Evolutionary conservation across 2,329 filamentous ascomycete genomes (phyloP), one percentile per base, ranked within the genome.

Genomic region (Trichoderma asperellum): DNA sequence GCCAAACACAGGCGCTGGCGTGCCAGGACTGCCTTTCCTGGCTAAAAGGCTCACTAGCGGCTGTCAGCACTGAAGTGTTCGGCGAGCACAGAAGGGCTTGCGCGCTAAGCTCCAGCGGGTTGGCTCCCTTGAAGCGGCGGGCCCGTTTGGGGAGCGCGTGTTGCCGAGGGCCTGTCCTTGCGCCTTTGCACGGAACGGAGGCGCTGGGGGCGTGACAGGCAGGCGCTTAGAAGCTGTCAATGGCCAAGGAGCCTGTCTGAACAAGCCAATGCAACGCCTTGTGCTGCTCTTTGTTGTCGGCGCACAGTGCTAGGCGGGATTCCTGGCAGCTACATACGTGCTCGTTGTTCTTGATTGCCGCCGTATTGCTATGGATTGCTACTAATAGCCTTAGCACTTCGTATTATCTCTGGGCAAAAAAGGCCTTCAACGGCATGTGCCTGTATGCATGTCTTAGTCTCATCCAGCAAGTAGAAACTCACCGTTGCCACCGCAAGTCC

Each of bases 81-180:
- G 58, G 47, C 37, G 56, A 40, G 57, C 59, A 56, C 66, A 64
- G 61, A 63, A 64, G 61, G 61, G 49, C 61, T 43, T 10, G 4
- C 18, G 65, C 65, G 66, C 66, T 68, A 68, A 68, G 47, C 66
- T 62, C n/a, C 58, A 68, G 64, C 35, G 64, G 64, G 64, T 37
- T 52, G 56, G 61, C 52, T 37, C n/a, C 55, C 21, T 35, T 49
- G 49, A 43, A 57, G 35, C 66, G 62, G 37, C 32, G 47, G 32
- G 6, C n/a, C 47, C 40, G 40, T 49, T 49, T 49, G 8, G 27
- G 40, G 40, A 35, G 49, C 61, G 61, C 34, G 61, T 64, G n/a
- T 29, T 64, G 61, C 61, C 61, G 61, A 64, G 61, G 61, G 40
- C 53, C 63, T 56, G 55, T 35, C 29, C 14, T 21, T 34, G 29